phyloP scores from a whole-genome alignment of 805 yeast species.

The Nakazawaea anatomiae region DNA sequence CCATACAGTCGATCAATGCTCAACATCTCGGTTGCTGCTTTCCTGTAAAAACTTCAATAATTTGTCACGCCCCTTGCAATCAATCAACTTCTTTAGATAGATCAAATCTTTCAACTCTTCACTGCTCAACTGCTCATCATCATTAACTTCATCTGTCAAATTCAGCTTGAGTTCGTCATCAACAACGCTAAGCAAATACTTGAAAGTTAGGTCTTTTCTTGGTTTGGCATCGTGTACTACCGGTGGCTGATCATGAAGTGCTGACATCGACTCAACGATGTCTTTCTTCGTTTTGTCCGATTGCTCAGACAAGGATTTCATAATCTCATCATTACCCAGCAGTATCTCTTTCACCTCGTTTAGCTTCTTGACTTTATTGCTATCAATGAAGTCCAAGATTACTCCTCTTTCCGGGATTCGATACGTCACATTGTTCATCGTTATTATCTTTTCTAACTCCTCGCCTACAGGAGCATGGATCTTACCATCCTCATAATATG shows the following conservation, averaged over 20 bases:
- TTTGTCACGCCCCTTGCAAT: slow-evolving; percentile 63
- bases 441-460: slow-evolving; percentile 12
- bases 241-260: slow-evolving; percentile 26
- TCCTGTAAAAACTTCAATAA: slow-evolving; percentile 50
- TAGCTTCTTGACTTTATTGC: slow-evolving; percentile 33
- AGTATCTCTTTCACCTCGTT: slow-evolving; percentile 28
- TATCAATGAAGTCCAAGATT: slow-evolving; percentile 60
- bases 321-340: slow-evolving; percentile 24
- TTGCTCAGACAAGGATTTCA: slow-evolving; percentile 19
- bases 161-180: slow-evolving; percentile 14
- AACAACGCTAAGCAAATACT: slow-evolving; percentile 31
- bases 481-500: slow-evolving; percentile 27
- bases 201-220: slow-evolving; percentile 34
- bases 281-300: slow-evolving; percentile 26
- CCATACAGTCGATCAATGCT: background rate
- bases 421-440: slow-evolving; percentile 43
- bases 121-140: background rate
- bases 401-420: slow-evolving; percentile 65
- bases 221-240: slow-evolving; percentile 22
- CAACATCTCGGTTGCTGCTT: no score
- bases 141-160: slow-evolving; percentile 11
- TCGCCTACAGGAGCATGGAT: slow-evolving; percentile 15
- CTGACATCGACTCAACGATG: slow-evolving; percentile 24
- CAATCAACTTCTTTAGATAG: slow-evolving; percentile 55
- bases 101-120: slow-evolving; percentile 46